Conservation (phyloP, 768 basidiomycete genomes). For the Hortiboletus campestris region DNA sequence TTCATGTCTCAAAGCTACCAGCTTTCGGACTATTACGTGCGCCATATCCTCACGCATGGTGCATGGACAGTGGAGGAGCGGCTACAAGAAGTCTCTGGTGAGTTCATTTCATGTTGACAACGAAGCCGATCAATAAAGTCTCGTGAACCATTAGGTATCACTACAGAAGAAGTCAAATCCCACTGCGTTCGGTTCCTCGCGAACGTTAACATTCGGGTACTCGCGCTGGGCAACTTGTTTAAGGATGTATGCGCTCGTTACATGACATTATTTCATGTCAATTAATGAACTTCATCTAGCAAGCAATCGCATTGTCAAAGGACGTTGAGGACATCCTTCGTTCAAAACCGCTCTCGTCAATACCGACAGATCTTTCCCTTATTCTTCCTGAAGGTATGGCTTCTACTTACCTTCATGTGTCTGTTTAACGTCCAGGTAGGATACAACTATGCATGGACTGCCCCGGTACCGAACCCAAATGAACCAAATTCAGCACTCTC, state of each 20-base stretch:
- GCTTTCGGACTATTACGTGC: slow-evolving; percentile 72
- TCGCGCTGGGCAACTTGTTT: slow-evolving; percentile 82
- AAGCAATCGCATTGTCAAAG: slow-evolving; percentile 71
- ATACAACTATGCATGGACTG: slow-evolving; percentile 64
- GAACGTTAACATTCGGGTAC: slow-evolving; percentile 63
- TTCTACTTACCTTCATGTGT: not conserved
- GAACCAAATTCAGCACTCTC: slow-evolving; percentile 86
- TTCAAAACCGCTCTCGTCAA: slow-evolving; percentile 42
- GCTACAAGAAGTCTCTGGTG: slow-evolving; percentile 70
- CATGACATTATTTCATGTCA: not conserved
- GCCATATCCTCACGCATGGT: slow-evolving; percentile 66
- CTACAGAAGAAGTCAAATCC: slow-evolving; percentile 61
- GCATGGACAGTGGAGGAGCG: slow-evolving; percentile 80
- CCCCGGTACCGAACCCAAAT: slow-evolving; percentile 73
- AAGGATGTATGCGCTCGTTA: slow-evolving; percentile 59
- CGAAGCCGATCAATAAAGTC: not conserved
- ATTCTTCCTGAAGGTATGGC: slow-evolving; percentile 67
- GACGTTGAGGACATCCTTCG: slow-evolving; percentile 66
- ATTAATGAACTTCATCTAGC: slow-evolving; percentile 42
- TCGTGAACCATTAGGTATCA: slow-evolving; percentile 51
- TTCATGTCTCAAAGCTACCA: slow-evolving; percentile 80
- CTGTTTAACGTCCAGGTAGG: slow-evolving; percentile 41
- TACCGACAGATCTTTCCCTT: slow-evolving; percentile 48
- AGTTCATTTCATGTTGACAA: slow-evolving; percentile 28
- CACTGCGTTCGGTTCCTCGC: slow-evolving; percentile 62